Base-by-base conservation (phyloP, 1,139 yeast genomes). In the Kodamaea derodonti region DNA sequence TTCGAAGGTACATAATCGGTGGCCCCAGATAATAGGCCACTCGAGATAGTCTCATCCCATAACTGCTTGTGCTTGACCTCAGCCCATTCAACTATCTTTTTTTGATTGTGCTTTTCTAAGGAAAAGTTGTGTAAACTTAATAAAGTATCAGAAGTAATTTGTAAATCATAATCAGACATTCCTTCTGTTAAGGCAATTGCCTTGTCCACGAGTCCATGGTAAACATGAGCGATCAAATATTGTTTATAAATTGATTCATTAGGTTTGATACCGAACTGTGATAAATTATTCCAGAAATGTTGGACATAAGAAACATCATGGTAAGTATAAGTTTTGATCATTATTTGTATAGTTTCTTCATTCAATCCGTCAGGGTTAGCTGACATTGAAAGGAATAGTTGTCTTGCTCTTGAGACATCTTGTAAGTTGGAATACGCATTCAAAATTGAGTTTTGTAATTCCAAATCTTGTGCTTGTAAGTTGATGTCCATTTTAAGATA, bases 201-300 rank as follows among this genome's bases (percentile, higher is more conserved):
- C 4, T 75, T 72, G 20, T 72, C 71, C 26, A 70, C 72, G 33
- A 71, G 62, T 2, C 84, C 90, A 50, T 80, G 80, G 47, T 82
- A 82, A 41, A 86, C 84, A 52, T 84, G 80, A 2, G 92, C 87
- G 40, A 84, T 74, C 31, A 85, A 58, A 45, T 78, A 81, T 51
- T 84, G 90, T 30, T 69, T 69, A 49, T 72, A 73, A 32, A 81
- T 71, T n/a, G 68, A 65, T 25, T 70, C 62, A 42, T 75, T 69
- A 0, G 87, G 86, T 7, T 67, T 46, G 11, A 84, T 58, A 1
- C 72, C 75, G 48, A 69, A 77, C 26, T 65, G 65, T 0, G 82
- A 70, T 30, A 84, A 55, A 38, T 73, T 73, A 38, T 75, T 68
- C 84, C 90, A 85, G 38, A 83, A 76, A 30, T 71, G 65, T 34